These are phyloP conservation scores for Aspergillus pseudoterreus DNA, from an alignment of 2,329 filamentous ascomycete genomes.

Conservation along the genomic window DNA sequence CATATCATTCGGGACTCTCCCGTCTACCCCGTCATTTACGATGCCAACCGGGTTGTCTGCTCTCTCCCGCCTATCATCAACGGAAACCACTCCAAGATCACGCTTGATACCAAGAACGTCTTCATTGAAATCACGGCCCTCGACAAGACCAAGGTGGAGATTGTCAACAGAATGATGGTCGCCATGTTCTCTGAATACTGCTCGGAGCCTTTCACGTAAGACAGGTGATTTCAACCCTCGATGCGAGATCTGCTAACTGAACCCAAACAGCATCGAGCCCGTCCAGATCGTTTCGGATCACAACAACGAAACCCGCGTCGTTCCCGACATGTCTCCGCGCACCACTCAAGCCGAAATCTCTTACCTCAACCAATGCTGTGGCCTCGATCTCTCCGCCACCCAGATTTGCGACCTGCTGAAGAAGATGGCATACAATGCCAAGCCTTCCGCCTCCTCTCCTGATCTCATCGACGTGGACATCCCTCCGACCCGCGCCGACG, in stretches of 20 bases:
- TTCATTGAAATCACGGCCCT: constrained; percentile 97
- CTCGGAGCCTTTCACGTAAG: constrained; percentile 73
- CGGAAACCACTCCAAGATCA: constrained; percentile 94
- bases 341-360: constrained; percentile 78
- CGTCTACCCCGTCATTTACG: constrained; percentile 93
- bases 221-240: neutral
- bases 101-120: constrained; percentile 82
- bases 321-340: constrained; percentile 75
- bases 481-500: constrained; percentile 85
- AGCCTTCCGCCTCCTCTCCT: constrained; percentile 65
- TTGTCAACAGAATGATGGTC: constrained; percentile 92
- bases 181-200: constrained; percentile 97
- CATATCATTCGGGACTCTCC: constrained; percentile 93
- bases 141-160: constrained; percentile 92
- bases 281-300: constrained; percentile 89
- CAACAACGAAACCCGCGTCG: constrained; percentile 77
- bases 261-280: constrained; percentile 64
- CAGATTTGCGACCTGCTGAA: constrained; percentile 74
- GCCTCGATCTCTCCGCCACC: constrained; percentile 69
- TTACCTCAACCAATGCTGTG: constrained; percentile 92
- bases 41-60: constrained; percentile 80
- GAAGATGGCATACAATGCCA: constrained; percentile 85
- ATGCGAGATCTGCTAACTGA: constrained; percentile 5
- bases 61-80: constrained; percentile 98
- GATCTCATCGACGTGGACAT: constrained; percentile 77